These are phyloP conservation scores for Rosa lucieae DNA, from an alignment of 306 rosid genomes.

Conservation along the genomic window DNA sequence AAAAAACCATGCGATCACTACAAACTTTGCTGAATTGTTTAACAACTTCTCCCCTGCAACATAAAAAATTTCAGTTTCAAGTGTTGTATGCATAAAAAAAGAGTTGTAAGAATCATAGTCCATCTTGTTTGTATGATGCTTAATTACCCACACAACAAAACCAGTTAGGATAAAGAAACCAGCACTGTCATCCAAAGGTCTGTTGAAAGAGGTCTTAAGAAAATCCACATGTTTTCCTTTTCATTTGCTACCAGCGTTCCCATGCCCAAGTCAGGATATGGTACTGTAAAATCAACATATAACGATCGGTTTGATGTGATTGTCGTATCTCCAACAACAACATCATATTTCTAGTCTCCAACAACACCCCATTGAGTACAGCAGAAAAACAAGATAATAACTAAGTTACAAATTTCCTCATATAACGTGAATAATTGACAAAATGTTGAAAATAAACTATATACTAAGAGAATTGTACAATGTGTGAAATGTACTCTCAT, in stretches of 20 bases:
- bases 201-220: not conserved
- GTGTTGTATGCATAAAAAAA: no score
- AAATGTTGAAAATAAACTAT: not conserved
- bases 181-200: slow-evolving; percentile 15
- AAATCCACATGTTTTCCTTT: slow-evolving; percentile 8
- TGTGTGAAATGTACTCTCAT: no score
- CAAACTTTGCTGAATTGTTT: not conserved
- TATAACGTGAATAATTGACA: not conserved
- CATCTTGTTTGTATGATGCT: not conserved
- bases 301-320: slow-evolving; percentile 10
- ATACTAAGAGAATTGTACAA: no score
- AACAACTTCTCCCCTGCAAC: slow-evolving; percentile 19
- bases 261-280: slow-evolving; percentile 1
- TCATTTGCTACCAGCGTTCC: not conserved
- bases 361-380: no score
- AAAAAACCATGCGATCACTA: no score
- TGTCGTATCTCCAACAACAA: slow-evolving; percentile 12
- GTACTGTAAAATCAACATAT: slow-evolving; percentile 14
- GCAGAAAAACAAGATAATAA: no score
- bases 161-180: slow-evolving; percentile 15
- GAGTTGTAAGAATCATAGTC: no score
- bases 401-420: no score
- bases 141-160: slow-evolving; percentile 16
- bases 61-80: no score
- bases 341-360: not conserved